Evolutionary conservation across 345 rosid genomes (phyloP).

Genomic region (Carallia pectinifolia): DNA sequence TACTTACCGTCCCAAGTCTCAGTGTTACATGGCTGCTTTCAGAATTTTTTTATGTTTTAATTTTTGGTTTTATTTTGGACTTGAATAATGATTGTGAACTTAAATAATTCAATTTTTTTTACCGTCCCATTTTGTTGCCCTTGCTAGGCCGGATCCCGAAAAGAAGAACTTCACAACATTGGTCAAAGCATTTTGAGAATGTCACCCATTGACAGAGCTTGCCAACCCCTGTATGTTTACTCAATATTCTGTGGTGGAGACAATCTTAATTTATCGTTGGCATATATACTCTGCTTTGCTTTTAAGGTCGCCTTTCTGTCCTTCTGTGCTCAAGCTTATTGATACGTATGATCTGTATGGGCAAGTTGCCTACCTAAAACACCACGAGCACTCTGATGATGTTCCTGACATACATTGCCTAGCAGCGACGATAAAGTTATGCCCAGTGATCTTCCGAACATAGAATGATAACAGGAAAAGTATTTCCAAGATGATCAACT

Average conservation of each 20-base stretch:
- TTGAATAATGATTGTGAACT: no score
- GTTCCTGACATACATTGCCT: constrained; percentile 94
- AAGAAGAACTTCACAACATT: constrained; percentile 96
- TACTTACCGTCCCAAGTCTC: no score
- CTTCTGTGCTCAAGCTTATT: constrained; percentile 95
- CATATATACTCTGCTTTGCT: constrained; percentile 11
- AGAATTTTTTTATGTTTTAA: no score
- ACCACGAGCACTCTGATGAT: constrained; percentile 93
- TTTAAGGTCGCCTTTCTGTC: constrained; percentile 43
- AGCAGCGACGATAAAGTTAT: constrained; percentile 78
- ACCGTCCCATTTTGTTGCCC: constrained; percentile 35
- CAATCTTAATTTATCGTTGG: constrained; percentile 12
- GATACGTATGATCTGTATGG: constrained; percentile 97
- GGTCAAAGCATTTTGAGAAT: constrained; percentile 98
- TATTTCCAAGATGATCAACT: no score
- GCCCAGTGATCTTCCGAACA: constrained; percentile 8
- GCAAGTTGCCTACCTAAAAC: constrained; percentile 97
- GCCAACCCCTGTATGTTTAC: constrained; percentile 75
- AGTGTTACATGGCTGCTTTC: no score
- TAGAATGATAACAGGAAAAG: no score
- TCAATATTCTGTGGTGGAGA: constrained; percentile 7
- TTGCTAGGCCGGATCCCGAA: constrained; percentile 98
- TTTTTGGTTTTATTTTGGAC: no score
- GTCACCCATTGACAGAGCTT: constrained; percentile 92
- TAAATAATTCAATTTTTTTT: no score